Evolutionary conservation across 179 eudicot species (phyloP).

Genomic region (Spinacia oleracea): DNA sequence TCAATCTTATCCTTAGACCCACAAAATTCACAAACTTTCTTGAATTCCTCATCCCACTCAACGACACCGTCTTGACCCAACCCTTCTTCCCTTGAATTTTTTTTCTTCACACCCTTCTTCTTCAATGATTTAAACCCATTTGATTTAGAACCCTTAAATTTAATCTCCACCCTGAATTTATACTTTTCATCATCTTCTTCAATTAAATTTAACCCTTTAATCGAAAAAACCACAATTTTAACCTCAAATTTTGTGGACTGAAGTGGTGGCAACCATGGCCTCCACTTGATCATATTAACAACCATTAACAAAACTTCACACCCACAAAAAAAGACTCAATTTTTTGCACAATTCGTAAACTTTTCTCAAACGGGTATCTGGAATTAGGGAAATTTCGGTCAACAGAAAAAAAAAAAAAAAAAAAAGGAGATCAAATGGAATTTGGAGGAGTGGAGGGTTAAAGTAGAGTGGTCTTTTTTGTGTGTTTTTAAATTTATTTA

Average conservation of each 20-base stretch:
- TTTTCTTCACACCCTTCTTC: constrained; percentile 37
- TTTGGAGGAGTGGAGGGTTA: not conserved
- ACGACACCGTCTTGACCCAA: constrained; percentile 47
- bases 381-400: constrained; percentile 9
- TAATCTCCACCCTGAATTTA: constrained; percentile 56
- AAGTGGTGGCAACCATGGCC: constrained; percentile 56
- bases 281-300: constrained; percentile 77
- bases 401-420: too few species aligned
- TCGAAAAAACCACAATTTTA: constrained; percentile 38
- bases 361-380: not conserved
- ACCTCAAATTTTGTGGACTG: constrained; percentile 54
- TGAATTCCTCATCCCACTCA: constrained; percentile 61
- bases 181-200: constrained; percentile 15
- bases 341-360: not conserved
- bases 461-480: constrained; percentile 10
- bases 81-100: constrained; percentile 25
- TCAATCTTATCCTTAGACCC: constrained; percentile 37
- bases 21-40: constrained; percentile 41
- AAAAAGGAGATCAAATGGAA: not conserved
- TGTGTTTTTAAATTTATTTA: not conserved
- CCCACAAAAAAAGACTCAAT: not conserved
- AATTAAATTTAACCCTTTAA: constrained; percentile 39
- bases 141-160: constrained; percentile 61
- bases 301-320: constrained; percentile 39
- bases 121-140: constrained; percentile 38